phyloP scores from a whole-genome alignment of 176 grass and related monocot genomes.

The Juncus inflexus region DNA sequence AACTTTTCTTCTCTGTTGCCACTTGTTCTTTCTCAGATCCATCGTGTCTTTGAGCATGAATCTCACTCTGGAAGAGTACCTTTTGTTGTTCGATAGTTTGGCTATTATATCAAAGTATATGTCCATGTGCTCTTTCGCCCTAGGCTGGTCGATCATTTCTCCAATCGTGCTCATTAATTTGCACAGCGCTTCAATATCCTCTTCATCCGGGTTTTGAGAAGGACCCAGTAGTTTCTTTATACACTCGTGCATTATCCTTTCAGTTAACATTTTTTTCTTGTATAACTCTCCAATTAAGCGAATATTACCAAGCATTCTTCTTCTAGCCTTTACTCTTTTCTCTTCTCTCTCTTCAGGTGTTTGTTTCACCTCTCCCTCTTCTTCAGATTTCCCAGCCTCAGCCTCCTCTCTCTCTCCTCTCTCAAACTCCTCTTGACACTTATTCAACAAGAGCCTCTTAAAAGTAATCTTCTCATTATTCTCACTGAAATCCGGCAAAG shows the following conservation, averaged over 20 bases:
- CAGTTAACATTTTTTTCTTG: conserved; percentile 92
- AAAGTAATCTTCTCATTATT: conserved; percentile 92
- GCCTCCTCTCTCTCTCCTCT: conserved; percentile 89
- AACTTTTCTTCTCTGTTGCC: conserved; percentile 92
- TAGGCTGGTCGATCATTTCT: conserved; percentile 89
- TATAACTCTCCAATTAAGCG: conserved; percentile 92
- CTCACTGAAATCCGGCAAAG: conserved; percentile 62
- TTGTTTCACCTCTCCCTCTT: conserved; percentile 84
- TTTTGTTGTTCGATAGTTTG: conserved; percentile 57
- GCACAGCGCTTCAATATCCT: conserved; percentile 87
- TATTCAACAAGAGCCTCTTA: conserved; percentile 79
- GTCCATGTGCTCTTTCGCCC: conserved; percentile 95
- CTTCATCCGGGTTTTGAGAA: conserved; percentile 62
- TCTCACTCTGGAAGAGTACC: conserved; percentile 73
- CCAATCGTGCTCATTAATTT: conserved; percentile 99
- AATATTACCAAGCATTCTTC: conserved; percentile 95
- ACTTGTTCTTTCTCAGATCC: conserved; percentile 85
- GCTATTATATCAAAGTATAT: conserved; percentile 68
- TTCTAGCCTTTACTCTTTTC: conserved; percentile 63
- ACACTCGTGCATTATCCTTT: conserved; percentile 96
- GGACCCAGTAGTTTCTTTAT: conserved; percentile 79
- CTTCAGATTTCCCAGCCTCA: conserved; percentile 70
- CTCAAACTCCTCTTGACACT: conserved; percentile 98
- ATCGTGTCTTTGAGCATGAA: conserved; percentile 89
- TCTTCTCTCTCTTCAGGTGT: conserved; percentile 74